phyloP scores from a whole-genome alignment of 2,329 filamentous ascomycete species.

The Exserohilum turcica region DNA sequence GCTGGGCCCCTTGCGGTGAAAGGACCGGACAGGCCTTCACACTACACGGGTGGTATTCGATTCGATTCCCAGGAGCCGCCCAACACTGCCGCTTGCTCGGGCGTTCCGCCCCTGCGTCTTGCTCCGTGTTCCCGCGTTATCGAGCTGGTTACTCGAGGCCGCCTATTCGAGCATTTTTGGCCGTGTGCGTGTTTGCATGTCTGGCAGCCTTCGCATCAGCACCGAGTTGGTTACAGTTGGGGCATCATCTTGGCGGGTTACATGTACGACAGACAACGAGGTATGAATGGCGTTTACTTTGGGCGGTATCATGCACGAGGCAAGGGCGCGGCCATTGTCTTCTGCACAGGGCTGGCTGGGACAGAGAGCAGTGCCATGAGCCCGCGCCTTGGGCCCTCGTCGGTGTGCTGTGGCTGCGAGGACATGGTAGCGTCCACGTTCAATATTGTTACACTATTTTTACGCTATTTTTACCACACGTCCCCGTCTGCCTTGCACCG shows the following conservation, averaged over 20 bases:
- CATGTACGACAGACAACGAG: slow-evolving; percentile 15
- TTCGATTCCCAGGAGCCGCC: neutral
- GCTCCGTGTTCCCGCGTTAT: slow-evolving; percentile 22
- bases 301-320: slow-evolving; percentile 33
- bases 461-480: slow-evolving; percentile 13
- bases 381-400: neutral
- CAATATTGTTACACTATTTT: slow-evolving; percentile 17
- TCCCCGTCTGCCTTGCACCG: slow-evolving; percentile 25
- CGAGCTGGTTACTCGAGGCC: slow-evolving; percentile 29
- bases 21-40: neutral
- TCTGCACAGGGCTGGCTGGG: slow-evolving; percentile 19
- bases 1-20: slow-evolving; percentile 20
- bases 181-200: slow-evolving; percentile 14
- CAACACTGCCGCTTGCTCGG: neutral
- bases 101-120: neutral
- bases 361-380: slow-evolving; percentile 16
- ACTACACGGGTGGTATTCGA: neutral
- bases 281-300: slow-evolving; percentile 2
- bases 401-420: neutral
- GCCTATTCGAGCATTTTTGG: slow-evolving; percentile 17
- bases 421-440: slow-evolving; percentile 3
- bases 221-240: slow-evolving; percentile 30
- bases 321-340: slow-evolving; percentile 11
- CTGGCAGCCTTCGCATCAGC: slow-evolving; percentile 25
- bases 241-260: slow-evolving; percentile 15